Conservation (phyloP, 2,329 filamentous ascomycete genomes). For the Davidsoniella australis region DNA sequence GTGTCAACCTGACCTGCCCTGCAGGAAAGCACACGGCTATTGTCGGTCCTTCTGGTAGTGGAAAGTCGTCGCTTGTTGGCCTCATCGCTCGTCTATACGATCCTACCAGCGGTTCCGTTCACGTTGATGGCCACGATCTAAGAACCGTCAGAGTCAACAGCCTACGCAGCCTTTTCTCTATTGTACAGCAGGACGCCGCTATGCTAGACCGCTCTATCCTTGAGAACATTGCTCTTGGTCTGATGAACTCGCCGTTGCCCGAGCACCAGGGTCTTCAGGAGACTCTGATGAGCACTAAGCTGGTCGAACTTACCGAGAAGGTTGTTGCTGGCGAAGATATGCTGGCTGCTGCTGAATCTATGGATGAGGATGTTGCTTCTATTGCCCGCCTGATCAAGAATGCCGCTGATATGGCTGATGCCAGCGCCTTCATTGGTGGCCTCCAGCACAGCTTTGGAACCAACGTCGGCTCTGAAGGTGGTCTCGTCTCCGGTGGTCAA, state of each 20-base stretch:
- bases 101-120: slow-evolving; percentile 29
- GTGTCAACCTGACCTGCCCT: slow-evolving; percentile 30
- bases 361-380: slow-evolving; percentile 28
- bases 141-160: slow-evolving; percentile 29
- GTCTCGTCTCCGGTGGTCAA: slow-evolving; percentile 41
- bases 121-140: slow-evolving; percentile 31
- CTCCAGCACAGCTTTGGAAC: slow-evolving; percentile 38
- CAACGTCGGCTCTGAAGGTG: slow-evolving; percentile 34
- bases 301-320: slow-evolving; percentile 34
- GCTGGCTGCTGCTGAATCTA: slow-evolving; percentile 24
- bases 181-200: slow-evolving; percentile 30
- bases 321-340: slow-evolving; percentile 34
- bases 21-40: slow-evolving; percentile 35
- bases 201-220: slow-evolving; percentile 30
- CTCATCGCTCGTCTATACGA: slow-evolving; percentile 42
- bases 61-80: slow-evolving; percentile 39
- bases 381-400: slow-evolving; percentile 33
- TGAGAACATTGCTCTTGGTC: slow-evolving; percentile 34
- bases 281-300: slow-evolving; percentile 29
- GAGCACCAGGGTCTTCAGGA: slow-evolving; percentile 25
- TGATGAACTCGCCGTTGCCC: slow-evolving; percentile 26
- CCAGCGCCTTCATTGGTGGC: slow-evolving; percentile 33
- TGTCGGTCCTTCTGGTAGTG: slow-evolving; percentile 40
- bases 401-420: slow-evolving; percentile 42
- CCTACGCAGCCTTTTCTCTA: slow-evolving; percentile 25